Evolutionary conservation across 108 stramenopile species (phyloP).

Genomic region (Conticribra weissflogii): DNA sequence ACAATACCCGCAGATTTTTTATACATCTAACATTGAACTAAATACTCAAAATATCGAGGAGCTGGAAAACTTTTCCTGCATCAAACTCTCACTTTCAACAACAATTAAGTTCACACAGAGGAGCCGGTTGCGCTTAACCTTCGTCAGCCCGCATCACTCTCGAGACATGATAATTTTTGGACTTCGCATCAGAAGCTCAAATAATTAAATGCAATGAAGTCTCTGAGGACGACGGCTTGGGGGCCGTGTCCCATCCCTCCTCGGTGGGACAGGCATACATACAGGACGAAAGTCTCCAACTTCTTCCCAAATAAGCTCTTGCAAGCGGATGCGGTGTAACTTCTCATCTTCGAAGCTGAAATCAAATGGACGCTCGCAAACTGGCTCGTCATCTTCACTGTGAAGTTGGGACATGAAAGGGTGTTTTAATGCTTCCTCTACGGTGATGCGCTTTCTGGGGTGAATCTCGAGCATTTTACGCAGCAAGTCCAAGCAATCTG

Average conservation of each 20-base stretch:
- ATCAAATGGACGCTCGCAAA: conserved; percentile 66
- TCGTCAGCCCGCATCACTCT: neutral
- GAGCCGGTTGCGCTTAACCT: neutral
- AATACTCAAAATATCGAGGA: no score
- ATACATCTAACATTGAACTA: no score
- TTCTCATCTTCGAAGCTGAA: conserved; percentile 88
- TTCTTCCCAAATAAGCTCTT: conserved; percentile 92
- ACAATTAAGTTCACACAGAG: neutral
- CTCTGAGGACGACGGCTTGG: conserved; percentile 43
- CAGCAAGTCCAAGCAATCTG: conserved; percentile 90
- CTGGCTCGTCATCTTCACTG: conserved; percentile 86
- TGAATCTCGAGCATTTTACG: conserved; percentile 92
- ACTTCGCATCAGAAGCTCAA: neutral
- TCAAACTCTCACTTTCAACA: neutral
- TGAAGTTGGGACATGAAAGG: conserved; percentile 91
- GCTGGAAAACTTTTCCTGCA: neutral
- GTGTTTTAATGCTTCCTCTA: conserved; percentile 91
- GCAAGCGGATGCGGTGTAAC: conserved; percentile 76
- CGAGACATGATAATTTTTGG: neutral
- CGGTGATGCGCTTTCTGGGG: conserved; percentile 86
- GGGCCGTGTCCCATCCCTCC: conserved; percentile 49
- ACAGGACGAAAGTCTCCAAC: conserved; percentile 83
- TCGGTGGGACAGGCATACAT: conserved; percentile 73
- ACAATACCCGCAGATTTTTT: no score
- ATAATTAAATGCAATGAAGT: conserved; percentile 38